phyloP scores from a whole-genome alignment of 2,329 filamentous ascomycete species.

The Aspergillus sclerotialis region DNA sequence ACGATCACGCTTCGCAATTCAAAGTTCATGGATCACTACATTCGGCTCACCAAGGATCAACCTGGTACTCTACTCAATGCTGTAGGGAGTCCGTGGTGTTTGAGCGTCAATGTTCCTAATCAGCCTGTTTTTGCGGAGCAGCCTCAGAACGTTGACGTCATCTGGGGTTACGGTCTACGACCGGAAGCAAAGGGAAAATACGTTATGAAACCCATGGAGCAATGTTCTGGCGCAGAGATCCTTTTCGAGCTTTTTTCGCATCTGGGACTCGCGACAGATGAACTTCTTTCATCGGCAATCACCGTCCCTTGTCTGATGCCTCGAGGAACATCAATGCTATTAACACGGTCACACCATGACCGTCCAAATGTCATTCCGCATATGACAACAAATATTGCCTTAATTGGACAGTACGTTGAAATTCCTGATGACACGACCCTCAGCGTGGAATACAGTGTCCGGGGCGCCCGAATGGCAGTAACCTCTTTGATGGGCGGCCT shows the following conservation, averaged over 20 bases:
- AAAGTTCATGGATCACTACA: conserved; percentile 17
- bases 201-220: conserved; percentile 32
- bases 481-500: conserved; percentile 15
- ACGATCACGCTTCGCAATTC: conserved; percentile 29
- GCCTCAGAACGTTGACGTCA: conserved; percentile 22
- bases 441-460: conserved; percentile 33
- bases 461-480: conserved; percentile 29
- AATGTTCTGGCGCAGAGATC: conserved; percentile 35
- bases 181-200: conserved; percentile 27
- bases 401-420: conserved; percentile 38
- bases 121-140: conserved; percentile 38
- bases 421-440: conserved; percentile 31
- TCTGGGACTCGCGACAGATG: conserved; percentile 23
- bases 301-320: conserved; percentile 35
- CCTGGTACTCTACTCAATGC: conserved; percentile 30
- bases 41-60: conserved; percentile 24
- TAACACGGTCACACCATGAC: conserved; percentile 26
- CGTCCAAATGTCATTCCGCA: conserved; percentile 31
- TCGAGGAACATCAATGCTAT: conserved; percentile 31
- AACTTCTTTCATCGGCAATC: conserved; percentile 18
- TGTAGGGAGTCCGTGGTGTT: conserved; percentile 32
- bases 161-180: conserved; percentile 35
- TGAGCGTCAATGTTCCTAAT: conserved; percentile 33
- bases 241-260: conserved; percentile 31
- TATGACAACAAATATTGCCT: conserved; percentile 29